phyloP scores from a whole-genome alignment of 208 protist genomes.

The Trypanosoma mega region DNA sequence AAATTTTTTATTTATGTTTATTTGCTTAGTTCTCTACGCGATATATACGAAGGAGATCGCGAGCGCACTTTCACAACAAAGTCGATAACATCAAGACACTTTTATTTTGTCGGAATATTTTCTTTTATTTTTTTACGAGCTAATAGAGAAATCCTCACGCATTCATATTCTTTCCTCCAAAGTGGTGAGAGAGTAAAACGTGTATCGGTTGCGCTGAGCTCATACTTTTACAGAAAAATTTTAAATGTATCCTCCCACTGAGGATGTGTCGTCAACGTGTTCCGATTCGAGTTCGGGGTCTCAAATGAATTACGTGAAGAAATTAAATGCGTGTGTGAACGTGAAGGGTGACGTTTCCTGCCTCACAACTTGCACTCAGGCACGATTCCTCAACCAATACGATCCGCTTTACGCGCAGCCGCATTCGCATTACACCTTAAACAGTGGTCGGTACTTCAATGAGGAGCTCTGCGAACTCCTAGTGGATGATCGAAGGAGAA shows the following conservation, averaged over 20 bases:
- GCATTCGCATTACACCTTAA: slow-evolving; percentile 25
- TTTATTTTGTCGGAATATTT: no score
- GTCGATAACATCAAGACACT: no score
- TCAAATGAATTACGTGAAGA: not conserved
- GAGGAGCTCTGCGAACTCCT: slow-evolving; percentile 40
- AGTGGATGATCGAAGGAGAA: slow-evolving; percentile 38
- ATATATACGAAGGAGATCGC: no score
- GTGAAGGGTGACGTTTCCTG: not conserved
- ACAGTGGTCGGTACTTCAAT: slow-evolving; percentile 44
- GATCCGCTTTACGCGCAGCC: slow-evolving; percentile 48
- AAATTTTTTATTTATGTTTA: not conserved
- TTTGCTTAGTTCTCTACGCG: not conserved
- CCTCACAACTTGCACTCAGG: slow-evolving; percentile 35
- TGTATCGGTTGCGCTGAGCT: no score
- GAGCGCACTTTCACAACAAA: no score
- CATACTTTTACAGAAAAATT: no score
- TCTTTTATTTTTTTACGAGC: no score
- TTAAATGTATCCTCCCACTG: no score
- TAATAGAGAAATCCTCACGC: no score
- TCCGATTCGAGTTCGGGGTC: not conserved
- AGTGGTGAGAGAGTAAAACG: no score
- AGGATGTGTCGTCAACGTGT: no score
- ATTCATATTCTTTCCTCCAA: no score
- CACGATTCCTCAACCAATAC: slow-evolving; percentile 57
- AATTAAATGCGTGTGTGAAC: not conserved